Base-by-base conservation (phyloP, 2,329 filamentous ascomycete genomes). In the Ceratocystis papillata region DNA sequence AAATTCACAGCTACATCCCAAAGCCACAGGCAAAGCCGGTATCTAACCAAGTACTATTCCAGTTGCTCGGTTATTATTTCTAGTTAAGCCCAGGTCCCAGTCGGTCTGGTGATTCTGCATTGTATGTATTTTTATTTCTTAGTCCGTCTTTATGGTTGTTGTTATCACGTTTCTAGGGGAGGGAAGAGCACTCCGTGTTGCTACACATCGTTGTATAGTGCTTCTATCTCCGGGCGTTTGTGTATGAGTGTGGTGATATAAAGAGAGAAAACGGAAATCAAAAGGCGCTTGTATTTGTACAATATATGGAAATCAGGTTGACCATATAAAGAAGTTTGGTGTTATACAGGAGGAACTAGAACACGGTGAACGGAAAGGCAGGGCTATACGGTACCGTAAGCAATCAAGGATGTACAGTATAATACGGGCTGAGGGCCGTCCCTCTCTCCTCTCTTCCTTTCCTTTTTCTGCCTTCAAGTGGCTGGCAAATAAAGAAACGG, bases 241-340 rank as follows among this genome's bases (percentile, higher is more conserved):
- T 37, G 28, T 8, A 37, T 37, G 55, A n/a, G 25, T 37, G 12
- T 59, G 55, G 5, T 37, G 15, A 20, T 37, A 37, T 17, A 4
- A 63, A 69, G 69, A 25, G 28, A 50, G 25, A 20, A 17, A 28
- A 4, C 15, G 59, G 15, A 55, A 33, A 59, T 64, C 20, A 33
- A 61, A 57, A 37, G 20, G 62, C 53, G 69, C 72, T 72, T 74
- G 73, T 76, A 74, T 71, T 70, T 75, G 73, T 73, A 75, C 71
- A 59, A 67, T 67, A 55, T 44, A 33, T 22, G 62, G 25, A 46
- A 25, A 57, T 45, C 50, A 64, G 55, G 62, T 28, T 45, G 62
- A n/a, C 30, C 46, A 67, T 55, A 61, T 66, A 65, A 55, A 65
- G 64, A 67, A 37, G 25, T 30, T 20, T 30, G 55, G 55, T 59